Evolutionary conservation across 2,329 filamentous ascomycete genomes (phyloP), one percentile per base, ranked within the genome.

Genomic region (Blastomyces percursus): DNA sequence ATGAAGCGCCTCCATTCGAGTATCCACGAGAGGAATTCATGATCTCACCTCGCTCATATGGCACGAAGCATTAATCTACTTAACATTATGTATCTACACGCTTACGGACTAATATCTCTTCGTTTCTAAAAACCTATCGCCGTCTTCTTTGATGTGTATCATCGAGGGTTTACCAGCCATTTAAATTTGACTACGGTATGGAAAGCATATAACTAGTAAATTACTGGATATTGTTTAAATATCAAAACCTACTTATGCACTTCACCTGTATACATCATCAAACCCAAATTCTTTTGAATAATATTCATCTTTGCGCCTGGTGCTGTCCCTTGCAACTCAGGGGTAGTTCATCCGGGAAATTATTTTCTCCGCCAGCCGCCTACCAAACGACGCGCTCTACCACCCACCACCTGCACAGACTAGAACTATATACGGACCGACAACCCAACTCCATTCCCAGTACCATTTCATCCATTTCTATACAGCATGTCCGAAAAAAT

Each of bases 401-500:
- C 54, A 40, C 19, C 19, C 32, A 40, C 7, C n/a, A 27, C 51
- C 51, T n/a, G 27, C 51, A 54, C 8, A 1, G 21, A 50, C 46
- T 27, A 27, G 24, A 56, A 21, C 7, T 35, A 35, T 38, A 16
- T 32, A 19, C 11, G 30, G n/a, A 30, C 27, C 12, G 21, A 9
- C 42, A 59, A 32, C 57, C 7, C 14, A 27, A 27, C 30, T 27
- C 21, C 59, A 58, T 38, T 44, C n/a, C 24, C 8, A 40, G 32
- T 14, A 59, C 54, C 30, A 54, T 21, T n/a, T 42, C n/a, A n/a
- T 14, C 12, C 38, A 40, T 32, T 35, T 62, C n/a, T 59, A 52
- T 60, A 42, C 57, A 73, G 42, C 63, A 77, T 77, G 75, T 70
- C 75, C 44, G 70, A 69, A 64, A 76, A 76, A 68, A 75, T 67